These are phyloP conservation scores for Rubia peregrina DNA, from an alignment of 305 asterid species.

Conservation along the genomic window DNA sequence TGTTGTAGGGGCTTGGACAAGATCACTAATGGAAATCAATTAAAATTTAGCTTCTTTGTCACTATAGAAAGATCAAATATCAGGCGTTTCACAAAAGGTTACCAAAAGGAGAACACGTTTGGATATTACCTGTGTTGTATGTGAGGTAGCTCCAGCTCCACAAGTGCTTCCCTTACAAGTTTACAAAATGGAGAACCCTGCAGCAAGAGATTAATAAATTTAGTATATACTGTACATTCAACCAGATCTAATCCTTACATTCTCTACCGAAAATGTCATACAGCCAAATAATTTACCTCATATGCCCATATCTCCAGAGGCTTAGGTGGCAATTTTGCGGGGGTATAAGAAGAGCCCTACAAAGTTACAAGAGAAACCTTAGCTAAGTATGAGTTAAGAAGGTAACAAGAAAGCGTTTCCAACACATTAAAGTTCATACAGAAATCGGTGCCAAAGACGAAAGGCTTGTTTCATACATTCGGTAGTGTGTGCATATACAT, in stretches of 20 bases:
- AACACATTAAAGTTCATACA: neutral
- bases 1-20: too few species aligned
- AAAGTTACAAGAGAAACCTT: conserved; percentile 10
- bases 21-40: neutral
- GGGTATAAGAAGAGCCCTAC: conserved; percentile 73
- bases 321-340: conserved; percentile 75
- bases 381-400: neutral
- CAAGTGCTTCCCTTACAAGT: conserved; percentile 84
- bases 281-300: conserved; percentile 51
- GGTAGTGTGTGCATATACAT: neutral
- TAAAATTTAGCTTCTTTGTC: neutral
- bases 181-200: conserved; percentile 98
- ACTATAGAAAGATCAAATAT: neutral
- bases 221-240: neutral
- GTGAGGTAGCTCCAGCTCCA: conserved; percentile 92
- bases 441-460: neutral
- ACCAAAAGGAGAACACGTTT: neutral
- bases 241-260: neutral
- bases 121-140: conserved; percentile 61
- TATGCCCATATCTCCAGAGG: conserved; percentile 94
- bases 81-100: neutral
- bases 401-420: neutral
- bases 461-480: neutral
- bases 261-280: neutral
- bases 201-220: conserved; percentile 11